phyloP scores from a whole-genome alignment of 1,139 yeast species.

The Candida tetrigidarum region DNA sequence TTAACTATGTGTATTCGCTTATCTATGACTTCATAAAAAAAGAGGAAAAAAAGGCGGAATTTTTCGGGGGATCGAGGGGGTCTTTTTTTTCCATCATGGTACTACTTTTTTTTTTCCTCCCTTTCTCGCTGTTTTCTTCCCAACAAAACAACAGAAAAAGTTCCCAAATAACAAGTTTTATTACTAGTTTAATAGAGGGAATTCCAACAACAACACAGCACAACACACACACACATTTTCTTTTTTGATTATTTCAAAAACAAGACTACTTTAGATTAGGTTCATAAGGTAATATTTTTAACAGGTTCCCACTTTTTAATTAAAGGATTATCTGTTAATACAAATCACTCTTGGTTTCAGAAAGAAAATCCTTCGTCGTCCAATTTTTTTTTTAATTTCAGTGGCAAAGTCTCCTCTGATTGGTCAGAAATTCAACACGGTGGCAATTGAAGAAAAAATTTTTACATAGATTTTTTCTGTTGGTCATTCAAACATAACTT shows the following conservation, averaged over 20 bases:
- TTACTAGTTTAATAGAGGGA: background rate
- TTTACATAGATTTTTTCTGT: conserved; percentile 3
- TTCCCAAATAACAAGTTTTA: conserved; percentile 4
- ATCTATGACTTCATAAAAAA: too few relatives aligned
- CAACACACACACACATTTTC: background rate
- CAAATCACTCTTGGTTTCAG: background rate
- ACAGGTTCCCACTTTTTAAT: conserved; percentile 3
- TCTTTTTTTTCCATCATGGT: too few relatives aligned
- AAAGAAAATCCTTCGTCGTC: conserved; percentile 2
- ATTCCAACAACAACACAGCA: background rate
- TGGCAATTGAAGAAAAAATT: conserved; percentile 2
- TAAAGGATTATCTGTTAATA: background rate
- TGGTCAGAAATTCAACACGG: conserved; percentile 8
- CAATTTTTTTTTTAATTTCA: conserved; percentile 2
- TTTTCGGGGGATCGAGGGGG: too few relatives aligned
- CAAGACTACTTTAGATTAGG: conserved; percentile 6
- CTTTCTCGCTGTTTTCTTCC: conserved; percentile 4
- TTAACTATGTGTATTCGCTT: too few relatives aligned
- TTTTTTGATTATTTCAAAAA: background rate
- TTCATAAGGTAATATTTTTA: conserved; percentile 5
- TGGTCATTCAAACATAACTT: conserved; percentile 6
- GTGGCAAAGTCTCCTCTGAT: conserved; percentile 7
- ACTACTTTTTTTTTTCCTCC: background rate
- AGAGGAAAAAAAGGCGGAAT: too few relatives aligned
- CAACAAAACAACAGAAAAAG: conserved; percentile 3